Conservation (phyloP, 2,329 filamentous ascomycete species). For the Claviceps quebecensis region DNA sequence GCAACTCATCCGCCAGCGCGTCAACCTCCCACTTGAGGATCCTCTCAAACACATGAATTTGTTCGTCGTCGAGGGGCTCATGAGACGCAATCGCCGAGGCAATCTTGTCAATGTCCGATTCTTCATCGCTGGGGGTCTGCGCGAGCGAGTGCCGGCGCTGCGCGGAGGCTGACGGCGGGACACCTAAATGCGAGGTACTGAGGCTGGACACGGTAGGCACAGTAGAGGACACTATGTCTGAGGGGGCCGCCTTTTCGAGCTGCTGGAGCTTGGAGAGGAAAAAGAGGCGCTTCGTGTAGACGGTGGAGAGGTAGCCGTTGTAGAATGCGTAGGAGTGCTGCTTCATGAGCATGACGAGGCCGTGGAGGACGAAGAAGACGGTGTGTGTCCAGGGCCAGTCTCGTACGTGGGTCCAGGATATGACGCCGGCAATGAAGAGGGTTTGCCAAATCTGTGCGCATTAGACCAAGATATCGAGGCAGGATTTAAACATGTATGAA, state of each 20-base stretch:
- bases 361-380: constrained; percentile 63
- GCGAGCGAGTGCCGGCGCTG: constrained; percentile 28
- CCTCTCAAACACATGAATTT: constrained; percentile 49
- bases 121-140: constrained; percentile 22
- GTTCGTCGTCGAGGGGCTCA: constrained; percentile 43
- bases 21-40: constrained; percentile 55
- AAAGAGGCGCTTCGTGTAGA: constrained; percentile 35
- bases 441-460: constrained; percentile 48
- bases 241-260: constrained; percentile 38
- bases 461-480: neutral
- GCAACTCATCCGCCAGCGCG: constrained; percentile 48
- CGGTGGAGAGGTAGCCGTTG: constrained; percentile 56
- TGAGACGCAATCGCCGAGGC: constrained; percentile 47
- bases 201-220: constrained; percentile 27
- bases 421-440: constrained; percentile 44
- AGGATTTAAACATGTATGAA: neutral
- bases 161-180: constrained; percentile 24
- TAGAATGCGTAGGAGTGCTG: constrained; percentile 70
- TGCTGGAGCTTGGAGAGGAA: constrained; percentile 38
- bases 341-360: constrained; percentile 69
- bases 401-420: constrained; percentile 53
- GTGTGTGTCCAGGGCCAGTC: constrained; percentile 78
- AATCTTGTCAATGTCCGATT: constrained; percentile 43
- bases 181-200: constrained; percentile 30
- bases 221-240: constrained; percentile 27